phyloP scores from a whole-genome alignment of 495 filamentous ascomycete species.

The Penicillium goetzii region DNA sequence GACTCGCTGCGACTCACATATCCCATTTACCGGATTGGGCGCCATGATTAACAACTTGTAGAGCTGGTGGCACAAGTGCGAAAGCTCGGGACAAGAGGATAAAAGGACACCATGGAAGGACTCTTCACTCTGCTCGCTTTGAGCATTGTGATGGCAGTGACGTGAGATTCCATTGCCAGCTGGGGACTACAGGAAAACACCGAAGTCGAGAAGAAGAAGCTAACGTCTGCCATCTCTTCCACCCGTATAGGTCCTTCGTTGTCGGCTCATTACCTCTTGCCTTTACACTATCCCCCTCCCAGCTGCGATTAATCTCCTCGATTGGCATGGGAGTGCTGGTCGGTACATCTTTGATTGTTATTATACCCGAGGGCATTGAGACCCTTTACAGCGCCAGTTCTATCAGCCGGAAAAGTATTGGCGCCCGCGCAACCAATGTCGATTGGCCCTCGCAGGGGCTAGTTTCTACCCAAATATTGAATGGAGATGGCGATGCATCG shows the following conservation, averaged over 20 bases:
- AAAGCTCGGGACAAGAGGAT: conserved; percentile 34
- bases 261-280: conserved; percentile 92
- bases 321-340: conserved; percentile 94
- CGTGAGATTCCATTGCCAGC: conserved; percentile 55
- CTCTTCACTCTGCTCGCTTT: conserved; percentile 83
- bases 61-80: conserved; percentile 27
- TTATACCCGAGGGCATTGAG: conserved; percentile 96
- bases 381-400: conserved; percentile 73
- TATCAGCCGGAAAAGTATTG: conserved; percentile 36
- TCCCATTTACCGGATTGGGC: conserved; percentile 7
- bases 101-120: conserved; percentile 63
- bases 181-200: not conserved
- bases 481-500: conserved; percentile 7
- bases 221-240: conserved; percentile 22
- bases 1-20: not conserved
- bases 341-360: conserved; percentile 92
- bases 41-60: conserved; percentile 34
- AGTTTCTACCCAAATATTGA: conserved; percentile 16
- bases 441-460: conserved; percentile 39
- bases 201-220: not conserved
- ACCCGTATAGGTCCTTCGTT: conserved; percentile 77
- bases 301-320: conserved; percentile 85
- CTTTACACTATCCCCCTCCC: conserved; percentile 85
- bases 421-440: conserved; percentile 31
- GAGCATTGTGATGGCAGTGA: conserved; percentile 90